A percentile compares a stretch with the other conserved stretches of the same genome.
These are phyloP conservation scores for Colletotrichum liriopes DNA, from an alignment of 2,329 filamentous ascomycete genomes.

Conservation along the genomic window DNA sequence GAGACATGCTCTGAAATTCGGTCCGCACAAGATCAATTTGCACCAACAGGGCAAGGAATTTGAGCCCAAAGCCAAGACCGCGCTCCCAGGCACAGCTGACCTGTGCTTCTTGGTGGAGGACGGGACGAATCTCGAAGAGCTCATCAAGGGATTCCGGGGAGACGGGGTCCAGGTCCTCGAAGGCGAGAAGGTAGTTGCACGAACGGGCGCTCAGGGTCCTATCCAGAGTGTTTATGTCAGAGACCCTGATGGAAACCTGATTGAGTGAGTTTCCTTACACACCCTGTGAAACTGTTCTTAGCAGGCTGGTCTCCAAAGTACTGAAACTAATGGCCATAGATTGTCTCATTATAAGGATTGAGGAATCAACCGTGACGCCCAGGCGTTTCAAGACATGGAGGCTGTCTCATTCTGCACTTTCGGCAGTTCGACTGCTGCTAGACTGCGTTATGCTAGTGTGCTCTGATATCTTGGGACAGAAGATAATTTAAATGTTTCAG, in stretches of 20 bases:
- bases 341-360: constrained; percentile 25
- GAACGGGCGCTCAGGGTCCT: constrained; percentile 70
- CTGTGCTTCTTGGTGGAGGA: constrained; percentile 72
- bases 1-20: constrained; percentile 71
- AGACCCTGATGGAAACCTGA: constrained; percentile 74
- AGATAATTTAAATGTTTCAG: no score
- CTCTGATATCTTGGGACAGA: neutral
- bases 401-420: neutral
- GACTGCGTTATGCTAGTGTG: neutral
- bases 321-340: neutral
- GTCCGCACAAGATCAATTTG: constrained; percentile 73
- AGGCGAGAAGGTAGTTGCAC: constrained; percentile 64
- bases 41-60: constrained; percentile 72
- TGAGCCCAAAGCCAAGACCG: constrained; percentile 70
- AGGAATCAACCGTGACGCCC: neutral
- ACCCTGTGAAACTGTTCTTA: no score
- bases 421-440: neutral
- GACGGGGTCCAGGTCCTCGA: constrained; percentile 66
- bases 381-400: neutral
- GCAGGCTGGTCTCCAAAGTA: neutral
- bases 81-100: constrained; percentile 71
- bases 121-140: constrained; percentile 58
- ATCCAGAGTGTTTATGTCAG: constrained; percentile 73
- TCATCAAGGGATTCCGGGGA: constrained; percentile 58
- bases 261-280: constrained; percentile 65